These are phyloP conservation scores for Amaranthus palmeri DNA, from an alignment of 148 eudicot genomes.

Conservation along the genomic window DNA sequence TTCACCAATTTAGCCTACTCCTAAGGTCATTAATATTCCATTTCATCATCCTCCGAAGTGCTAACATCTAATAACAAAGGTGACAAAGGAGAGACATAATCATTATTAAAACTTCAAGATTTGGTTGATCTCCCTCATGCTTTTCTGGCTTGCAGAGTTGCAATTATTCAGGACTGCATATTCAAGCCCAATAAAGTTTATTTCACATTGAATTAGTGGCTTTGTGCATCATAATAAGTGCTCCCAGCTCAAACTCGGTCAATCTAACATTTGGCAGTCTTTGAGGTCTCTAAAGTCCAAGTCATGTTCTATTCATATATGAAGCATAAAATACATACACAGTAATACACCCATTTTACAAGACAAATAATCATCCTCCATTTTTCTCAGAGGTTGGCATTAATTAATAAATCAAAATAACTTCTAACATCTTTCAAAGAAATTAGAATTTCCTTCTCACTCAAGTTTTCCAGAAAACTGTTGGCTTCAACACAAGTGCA, in stretches of 20 bases:
- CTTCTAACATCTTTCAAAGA: not conserved
- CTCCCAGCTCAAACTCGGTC: not conserved
- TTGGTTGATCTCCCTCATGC: not conserved
- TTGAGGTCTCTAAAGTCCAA: not conserved
- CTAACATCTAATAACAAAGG: not conserved
- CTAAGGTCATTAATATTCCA: not conserved
- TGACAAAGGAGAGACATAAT: not conserved
- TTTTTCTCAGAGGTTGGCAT: not conserved
- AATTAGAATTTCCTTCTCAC: not conserved
- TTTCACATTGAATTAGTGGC: not conserved
- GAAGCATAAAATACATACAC: not conserved
- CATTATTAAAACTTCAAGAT: not conserved
- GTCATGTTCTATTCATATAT: not conserved
- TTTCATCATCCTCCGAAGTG: not conserved
- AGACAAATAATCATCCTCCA: not conserved
- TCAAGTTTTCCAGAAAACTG: not conserved
- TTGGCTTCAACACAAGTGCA: not conserved
- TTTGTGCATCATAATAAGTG: not conserved
- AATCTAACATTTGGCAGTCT: not conserved
- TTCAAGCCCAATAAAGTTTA: not conserved
- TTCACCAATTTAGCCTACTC: not conserved
- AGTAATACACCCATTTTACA: not conserved
- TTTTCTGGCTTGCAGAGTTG: not conserved
- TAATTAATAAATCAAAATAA: too few species aligned
- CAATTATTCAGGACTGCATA: not conserved